Evolutionary conservation across 192 early-diverging fungal genomes (phyloP).

Genomic region (Entomortierella chlamydospora): DNA sequence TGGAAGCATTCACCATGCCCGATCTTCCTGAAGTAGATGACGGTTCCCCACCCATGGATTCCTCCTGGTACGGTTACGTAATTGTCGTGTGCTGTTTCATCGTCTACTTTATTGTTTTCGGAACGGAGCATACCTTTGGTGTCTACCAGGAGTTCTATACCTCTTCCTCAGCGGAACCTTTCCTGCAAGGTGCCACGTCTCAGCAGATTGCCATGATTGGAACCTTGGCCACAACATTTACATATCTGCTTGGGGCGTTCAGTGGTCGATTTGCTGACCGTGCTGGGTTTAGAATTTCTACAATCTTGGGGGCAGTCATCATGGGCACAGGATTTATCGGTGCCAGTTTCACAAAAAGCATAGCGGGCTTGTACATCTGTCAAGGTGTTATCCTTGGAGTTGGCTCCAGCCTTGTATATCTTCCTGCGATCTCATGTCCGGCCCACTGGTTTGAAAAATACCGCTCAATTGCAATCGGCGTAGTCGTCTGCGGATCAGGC

Average conservation of each 20-base stretch:
- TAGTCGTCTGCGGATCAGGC: conserved; percentile 54
- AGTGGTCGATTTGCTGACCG: conserved; percentile 44
- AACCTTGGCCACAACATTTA: conserved; percentile 49
- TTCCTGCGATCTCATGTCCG: conserved; percentile 48
- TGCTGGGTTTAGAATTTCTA: conserved; percentile 31
- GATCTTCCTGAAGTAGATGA: conserved; percentile 23
- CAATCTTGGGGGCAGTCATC: conserved; percentile 38
- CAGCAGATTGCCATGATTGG: conserved; percentile 47
- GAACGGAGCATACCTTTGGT: conserved; percentile 51
- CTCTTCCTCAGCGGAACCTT: conserved; percentile 38
- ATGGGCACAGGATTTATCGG: conserved; percentile 50
- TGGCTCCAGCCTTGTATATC: conserved; percentile 56
- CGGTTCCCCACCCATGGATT: conserved; percentile 45
- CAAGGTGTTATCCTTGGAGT: conserved; percentile 56
- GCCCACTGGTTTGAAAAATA: conserved; percentile 55
- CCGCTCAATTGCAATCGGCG: conserved; percentile 52
- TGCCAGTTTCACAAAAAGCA: conserved; percentile 38
- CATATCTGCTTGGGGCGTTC: conserved; percentile 39
- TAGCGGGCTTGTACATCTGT: conserved; percentile 27
- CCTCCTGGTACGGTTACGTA: conserved; percentile 48
- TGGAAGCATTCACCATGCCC: conserved; percentile 16
- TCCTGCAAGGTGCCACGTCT: conserved; percentile 7
- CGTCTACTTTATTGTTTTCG: conserved; percentile 52
- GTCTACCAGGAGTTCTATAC: conserved; percentile 50
- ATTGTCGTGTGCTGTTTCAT: conserved; percentile 35